Evolutionary conservation across 2,329 filamentous ascomycete species (phyloP).

Genomic region (Talaromyces sp.): DNA sequence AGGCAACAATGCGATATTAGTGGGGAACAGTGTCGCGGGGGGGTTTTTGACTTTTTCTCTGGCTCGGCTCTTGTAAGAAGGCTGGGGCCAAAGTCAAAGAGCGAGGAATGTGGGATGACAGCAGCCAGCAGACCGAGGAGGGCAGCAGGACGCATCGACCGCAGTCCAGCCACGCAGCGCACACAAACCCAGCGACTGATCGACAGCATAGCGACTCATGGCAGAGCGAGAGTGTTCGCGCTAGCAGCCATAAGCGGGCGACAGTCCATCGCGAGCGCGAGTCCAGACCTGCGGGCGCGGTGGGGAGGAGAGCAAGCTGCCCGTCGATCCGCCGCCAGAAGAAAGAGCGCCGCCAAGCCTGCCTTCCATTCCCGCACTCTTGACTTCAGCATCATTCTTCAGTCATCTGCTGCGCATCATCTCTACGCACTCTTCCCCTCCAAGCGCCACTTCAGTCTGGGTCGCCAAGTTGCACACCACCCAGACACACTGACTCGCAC

Average conservation of each 20-base stretch:
- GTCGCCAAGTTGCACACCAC: not conserved
- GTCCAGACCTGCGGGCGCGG: not conserved
- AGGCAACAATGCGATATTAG: not conserved
- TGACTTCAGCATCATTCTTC: not conserved
- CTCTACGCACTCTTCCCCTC: not conserved
- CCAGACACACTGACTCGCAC: not conserved
- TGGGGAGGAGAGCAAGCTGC: not conserved
- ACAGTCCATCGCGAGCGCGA: not conserved
- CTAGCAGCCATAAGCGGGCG: not conserved
- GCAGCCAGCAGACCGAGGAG: not conserved
- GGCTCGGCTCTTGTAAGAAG: not conserved
- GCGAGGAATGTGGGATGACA: not conserved
- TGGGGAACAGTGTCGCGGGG: not conserved
- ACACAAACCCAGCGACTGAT: not conserved
- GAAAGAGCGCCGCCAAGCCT: not conserved
- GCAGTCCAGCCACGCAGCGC: not conserved
- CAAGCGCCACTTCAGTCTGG: not conserved
- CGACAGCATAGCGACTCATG: not conserved
- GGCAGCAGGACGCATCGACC: not conserved
- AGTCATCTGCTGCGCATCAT: not conserved
- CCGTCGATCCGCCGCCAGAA: not conserved
- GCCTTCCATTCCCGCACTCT: not conserved
- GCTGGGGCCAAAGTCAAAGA: not conserved
- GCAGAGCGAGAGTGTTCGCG: not conserved
- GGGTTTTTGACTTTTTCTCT: not conserved